Evolutionary conservation across 164 flowering plant genomes (phyloP).

Genomic region (Tinospora cordifolia): DNA sequence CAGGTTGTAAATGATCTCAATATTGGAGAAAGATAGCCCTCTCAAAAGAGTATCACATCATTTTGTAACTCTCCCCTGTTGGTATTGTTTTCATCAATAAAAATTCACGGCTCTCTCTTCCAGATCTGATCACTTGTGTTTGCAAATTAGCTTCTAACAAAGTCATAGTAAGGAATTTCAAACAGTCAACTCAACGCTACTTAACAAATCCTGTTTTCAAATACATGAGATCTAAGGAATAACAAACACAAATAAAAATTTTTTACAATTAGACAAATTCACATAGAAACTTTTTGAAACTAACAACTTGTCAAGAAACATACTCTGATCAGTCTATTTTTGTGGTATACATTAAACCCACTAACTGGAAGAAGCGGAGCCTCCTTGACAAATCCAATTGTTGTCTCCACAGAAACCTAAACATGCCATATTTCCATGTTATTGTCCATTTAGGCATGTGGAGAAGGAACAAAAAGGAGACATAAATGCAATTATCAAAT

Average conservation of each 20-base stretch:
- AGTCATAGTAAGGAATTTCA: not conserved
- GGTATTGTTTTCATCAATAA: too few species aligned
- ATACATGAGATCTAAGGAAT: not conserved
- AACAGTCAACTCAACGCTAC: too few species aligned
- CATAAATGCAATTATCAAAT: not conserved
- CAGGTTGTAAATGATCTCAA: too few species aligned
- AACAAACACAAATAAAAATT: too few species aligned
- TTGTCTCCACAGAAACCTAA: conserved; percentile 56
- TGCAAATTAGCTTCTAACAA: too few species aligned
- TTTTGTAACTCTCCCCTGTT: too few species aligned
- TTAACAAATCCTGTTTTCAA: too few species aligned
- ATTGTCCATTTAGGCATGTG: not conserved
- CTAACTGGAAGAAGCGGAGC: conserved; percentile 47
- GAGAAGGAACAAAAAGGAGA: not conserved
- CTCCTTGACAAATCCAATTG: conserved; percentile 77
- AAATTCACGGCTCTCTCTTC: too few species aligned
- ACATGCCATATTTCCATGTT: conserved; percentile 1
- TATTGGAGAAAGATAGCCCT: too few species aligned
- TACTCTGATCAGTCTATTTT: conserved; percentile 93
- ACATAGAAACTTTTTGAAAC: not conserved
- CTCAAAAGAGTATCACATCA: too few species aligned
- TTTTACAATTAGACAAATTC: not conserved
- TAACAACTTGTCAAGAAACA: conserved; percentile 6
- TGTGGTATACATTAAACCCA: conserved; percentile 88
- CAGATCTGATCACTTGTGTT: too few species aligned